phyloP scores from a whole-genome alignment of 2,329 filamentous ascomycete species.

The Rosellinia necatrix region DNA sequence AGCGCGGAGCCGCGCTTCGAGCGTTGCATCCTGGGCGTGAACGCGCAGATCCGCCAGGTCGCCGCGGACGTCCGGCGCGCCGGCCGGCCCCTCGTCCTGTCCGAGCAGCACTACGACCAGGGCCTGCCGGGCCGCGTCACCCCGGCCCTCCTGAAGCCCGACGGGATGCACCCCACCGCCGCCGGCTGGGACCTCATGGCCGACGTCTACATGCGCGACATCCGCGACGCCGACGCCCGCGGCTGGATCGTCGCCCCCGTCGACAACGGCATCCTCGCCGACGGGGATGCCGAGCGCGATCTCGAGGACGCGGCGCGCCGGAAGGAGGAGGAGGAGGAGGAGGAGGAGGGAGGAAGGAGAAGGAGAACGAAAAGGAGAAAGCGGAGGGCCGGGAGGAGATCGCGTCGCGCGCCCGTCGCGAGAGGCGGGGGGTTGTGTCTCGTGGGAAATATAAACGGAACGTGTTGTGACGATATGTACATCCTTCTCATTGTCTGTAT shows the following conservation, averaged over 20 bases:
- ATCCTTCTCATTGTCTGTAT: no score
- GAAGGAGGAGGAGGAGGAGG: not conserved
- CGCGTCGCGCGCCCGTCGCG: no score
- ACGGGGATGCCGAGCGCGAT: constrained; percentile 30
- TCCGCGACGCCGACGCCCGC: constrained; percentile 23
- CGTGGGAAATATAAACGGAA: no score
- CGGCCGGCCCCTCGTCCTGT: constrained; percentile 32
- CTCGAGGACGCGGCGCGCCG: constrained; percentile 18
- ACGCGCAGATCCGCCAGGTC: constrained; percentile 40
- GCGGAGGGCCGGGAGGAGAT: not conserved
- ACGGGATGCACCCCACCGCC: constrained; percentile 31
- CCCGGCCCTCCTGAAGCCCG: constrained; percentile 26
- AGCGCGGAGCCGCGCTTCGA: constrained; percentile 32
- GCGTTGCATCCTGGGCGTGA: constrained; percentile 37
- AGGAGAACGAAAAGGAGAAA: not conserved
- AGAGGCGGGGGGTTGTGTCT: no score
- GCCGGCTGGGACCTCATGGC: constrained; percentile 32
- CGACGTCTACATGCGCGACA: constrained; percentile 29
- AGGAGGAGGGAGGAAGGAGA: constrained; percentile 1
- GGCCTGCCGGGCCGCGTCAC: constrained; percentile 34
- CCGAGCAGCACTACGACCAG: constrained; percentile 38
- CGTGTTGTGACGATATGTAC: no score
- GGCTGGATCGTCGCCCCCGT: constrained; percentile 28
- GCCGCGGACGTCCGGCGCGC: constrained; percentile 33
- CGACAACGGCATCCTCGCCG: constrained; percentile 26